Evolutionary conservation across 1,284 basidiomycete genomes (phyloP).

Genomic region (Pholiota adiposa): DNA sequence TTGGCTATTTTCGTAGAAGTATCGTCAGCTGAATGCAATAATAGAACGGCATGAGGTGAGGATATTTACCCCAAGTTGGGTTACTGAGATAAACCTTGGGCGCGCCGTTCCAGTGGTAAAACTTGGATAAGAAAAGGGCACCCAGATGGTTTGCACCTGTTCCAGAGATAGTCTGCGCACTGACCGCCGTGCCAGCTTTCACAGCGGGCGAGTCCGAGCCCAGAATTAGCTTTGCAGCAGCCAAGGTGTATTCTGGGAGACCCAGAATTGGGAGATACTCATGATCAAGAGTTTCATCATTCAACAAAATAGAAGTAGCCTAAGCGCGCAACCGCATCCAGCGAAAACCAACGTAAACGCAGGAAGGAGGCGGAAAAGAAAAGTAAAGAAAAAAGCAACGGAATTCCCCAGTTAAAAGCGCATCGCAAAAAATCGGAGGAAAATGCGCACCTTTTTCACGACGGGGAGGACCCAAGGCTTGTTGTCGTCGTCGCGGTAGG

Average conservation of each 20-base stretch:
- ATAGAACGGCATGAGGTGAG: slow-evolving; percentile 11
- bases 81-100: slow-evolving; percentile 83
- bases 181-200: slow-evolving; percentile 70
- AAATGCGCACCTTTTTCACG: slow-evolving; percentile 75
- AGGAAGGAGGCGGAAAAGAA: not conserved
- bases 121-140: slow-evolving; percentile 85
- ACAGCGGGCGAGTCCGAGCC: slow-evolving; percentile 77
- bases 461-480: slow-evolving; percentile 94
- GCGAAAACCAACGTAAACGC: not conserved
- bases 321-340: slow-evolving; percentile 32
- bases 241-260: slow-evolving; percentile 78
- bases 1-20: slow-evolving; percentile 61
- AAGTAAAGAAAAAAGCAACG: slow-evolving; percentile 5
- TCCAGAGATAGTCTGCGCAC: slow-evolving; percentile 92
- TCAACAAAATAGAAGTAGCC: slow-evolving; percentile 77
- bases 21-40: slow-evolving; percentile 6
- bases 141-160: slow-evolving; percentile 96
- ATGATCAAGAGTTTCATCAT: slow-evolving; percentile 81
- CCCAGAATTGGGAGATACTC: slow-evolving; percentile 96
- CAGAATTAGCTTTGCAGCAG: slow-evolving; percentile 84
- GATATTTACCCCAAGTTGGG: slow-evolving; percentile 88
- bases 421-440: slow-evolving; percentile 10
- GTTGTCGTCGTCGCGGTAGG: slow-evolving; percentile 85
- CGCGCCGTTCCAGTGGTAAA: slow-evolving; percentile 75
- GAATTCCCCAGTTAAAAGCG: slow-evolving; percentile 8